Base-by-base conservation (phyloP, 1,139 yeast genomes). In the Zhuliangozyma parablackwelliae region DNA sequence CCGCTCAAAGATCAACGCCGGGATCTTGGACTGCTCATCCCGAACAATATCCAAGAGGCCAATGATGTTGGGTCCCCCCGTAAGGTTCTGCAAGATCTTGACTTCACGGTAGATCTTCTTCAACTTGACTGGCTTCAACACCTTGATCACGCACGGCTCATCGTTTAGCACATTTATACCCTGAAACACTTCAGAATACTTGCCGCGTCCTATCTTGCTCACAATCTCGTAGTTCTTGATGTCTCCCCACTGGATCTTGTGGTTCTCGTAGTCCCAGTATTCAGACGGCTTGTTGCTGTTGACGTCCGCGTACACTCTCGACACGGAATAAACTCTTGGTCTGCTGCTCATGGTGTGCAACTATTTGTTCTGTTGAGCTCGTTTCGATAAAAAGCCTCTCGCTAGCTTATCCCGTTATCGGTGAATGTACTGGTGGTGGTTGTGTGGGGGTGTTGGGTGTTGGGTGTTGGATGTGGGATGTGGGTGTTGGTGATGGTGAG, bases 111-210 rank as follows among this genome's bases (percentile, higher is more conserved):
- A 81, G 42, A 84, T 84, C 59, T 84, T 84, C 66, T 84, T 84
- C 65, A 82, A 72, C 58, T 82, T 84, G 10, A 84, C 89, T 2
- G 94, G 94, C 53, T 84, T 84, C 51, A 84, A 66, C 13, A 83
- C 89, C 56, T 84, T 84, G 44, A 84, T 81, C 30, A 81, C 86
- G 55, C 82, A 78, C 28, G 73, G 75, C 56, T 65, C 73, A 44
- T 65, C 68, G 50, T 68, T 63, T 44, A 63, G 45, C 36, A 67
- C 61, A 52, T 74, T 71, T 41, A 75, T 65, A 27, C 82, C 94
- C 64, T 76, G 82, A 59, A 94, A 94, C 30, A 95, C 99, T 63
- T 94, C 99, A 7, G 96, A 86, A 63, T 94, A 94, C 65, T 92
- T 92, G 36, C 99, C 98, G 43, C 98, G 78, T 24, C 99, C 99